Percentiles rank a stretch among this genome's conserved stretches.
phyloP scores from a whole-genome alignment of 371 early-diverging fungal genomes.

The Mucor saturninus region DNA sequence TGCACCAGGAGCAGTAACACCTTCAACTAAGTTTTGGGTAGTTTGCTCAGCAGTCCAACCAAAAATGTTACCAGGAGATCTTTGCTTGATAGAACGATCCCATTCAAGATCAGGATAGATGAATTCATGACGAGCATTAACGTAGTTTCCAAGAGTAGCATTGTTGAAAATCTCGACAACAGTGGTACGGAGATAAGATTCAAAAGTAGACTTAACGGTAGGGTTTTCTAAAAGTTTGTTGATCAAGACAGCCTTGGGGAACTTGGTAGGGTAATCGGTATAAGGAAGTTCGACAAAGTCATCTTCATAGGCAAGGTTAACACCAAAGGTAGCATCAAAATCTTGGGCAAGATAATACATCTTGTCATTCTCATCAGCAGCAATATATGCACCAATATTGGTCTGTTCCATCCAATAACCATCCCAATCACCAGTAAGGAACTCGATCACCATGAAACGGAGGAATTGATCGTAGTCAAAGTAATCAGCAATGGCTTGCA shows the following conservation, averaged over 20 bases:
- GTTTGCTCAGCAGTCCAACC: constrained; percentile 54
- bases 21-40: constrained; percentile 43
- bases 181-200: constrained; percentile 51
- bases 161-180: constrained; percentile 55
- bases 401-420: constrained; percentile 63
- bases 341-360: constrained; percentile 59
- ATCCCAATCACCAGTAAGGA: constrained; percentile 62
- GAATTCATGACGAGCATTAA: constrained; percentile 54
- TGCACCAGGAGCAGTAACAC: constrained; percentile 38
- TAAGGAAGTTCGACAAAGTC: constrained; percentile 44
- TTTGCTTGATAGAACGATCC: constrained; percentile 60
- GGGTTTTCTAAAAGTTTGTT: constrained; percentile 55
- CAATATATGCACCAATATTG: constrained; percentile 63
- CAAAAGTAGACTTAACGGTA: constrained; percentile 38
- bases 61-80: constrained; percentile 60
- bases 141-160: constrained; percentile 46
- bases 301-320: constrained; percentile 45
- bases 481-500: constrained; percentile 36
- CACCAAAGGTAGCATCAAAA: constrained; percentile 64
- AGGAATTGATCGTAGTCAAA: constrained; percentile 56
- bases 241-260: constrained; percentile 53
- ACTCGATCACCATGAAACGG: constrained; percentile 65
- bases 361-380: constrained; percentile 39
- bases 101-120: constrained; percentile 55
- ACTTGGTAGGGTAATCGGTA: constrained; percentile 35